phyloP scores from a whole-genome alignment of 257 asterid species.

The Lycium ferocissimum region DNA sequence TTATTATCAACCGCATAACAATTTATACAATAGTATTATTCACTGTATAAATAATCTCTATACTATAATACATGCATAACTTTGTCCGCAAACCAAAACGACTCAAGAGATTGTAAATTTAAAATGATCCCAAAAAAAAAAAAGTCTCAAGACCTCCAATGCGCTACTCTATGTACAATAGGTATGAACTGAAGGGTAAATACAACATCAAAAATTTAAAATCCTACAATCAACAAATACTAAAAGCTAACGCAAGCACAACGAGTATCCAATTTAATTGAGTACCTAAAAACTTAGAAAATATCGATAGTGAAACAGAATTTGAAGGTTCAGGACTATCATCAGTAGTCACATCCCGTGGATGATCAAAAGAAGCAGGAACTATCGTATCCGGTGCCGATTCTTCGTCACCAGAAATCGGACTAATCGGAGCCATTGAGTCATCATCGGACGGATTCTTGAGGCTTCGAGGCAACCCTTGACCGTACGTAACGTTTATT shows the following conservation, averaged over 20 bases:
- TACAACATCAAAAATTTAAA: not conserved
- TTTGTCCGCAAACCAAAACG: not conserved
- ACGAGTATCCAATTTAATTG: conserved; percentile 38
- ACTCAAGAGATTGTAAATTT: not conserved
- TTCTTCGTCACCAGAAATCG: conserved; percentile 60
- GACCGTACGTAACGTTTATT: conserved; percentile 69
- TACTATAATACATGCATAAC: not conserved
- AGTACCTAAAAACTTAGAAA: conserved; percentile 42
- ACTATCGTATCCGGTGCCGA: conserved; percentile 75
- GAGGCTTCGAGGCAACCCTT: conserved; percentile 69
- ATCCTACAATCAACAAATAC: conserved; percentile 17
- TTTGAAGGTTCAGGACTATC: conserved; percentile 48
- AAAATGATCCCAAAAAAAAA: not conserved
- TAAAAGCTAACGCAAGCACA: conserved; percentile 41
- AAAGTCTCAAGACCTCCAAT: not conserved
- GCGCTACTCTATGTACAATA: not conserved
- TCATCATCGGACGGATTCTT: conserved; percentile 41
- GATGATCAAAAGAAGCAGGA: conserved; percentile 75
- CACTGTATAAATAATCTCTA: not conserved
- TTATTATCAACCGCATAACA: not conserved
- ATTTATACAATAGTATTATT: not conserved
- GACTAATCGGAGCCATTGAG: conserved; percentile 59
- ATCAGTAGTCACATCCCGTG: conserved; percentile 57
- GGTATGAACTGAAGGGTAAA: not conserved
- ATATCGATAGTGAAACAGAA: conserved; percentile 37